Evolutionary conservation across 495 filamentous ascomycete species (phyloP), one percentile per base, ranked within the genome.

Genomic region (Penicillium salamii): DNA sequence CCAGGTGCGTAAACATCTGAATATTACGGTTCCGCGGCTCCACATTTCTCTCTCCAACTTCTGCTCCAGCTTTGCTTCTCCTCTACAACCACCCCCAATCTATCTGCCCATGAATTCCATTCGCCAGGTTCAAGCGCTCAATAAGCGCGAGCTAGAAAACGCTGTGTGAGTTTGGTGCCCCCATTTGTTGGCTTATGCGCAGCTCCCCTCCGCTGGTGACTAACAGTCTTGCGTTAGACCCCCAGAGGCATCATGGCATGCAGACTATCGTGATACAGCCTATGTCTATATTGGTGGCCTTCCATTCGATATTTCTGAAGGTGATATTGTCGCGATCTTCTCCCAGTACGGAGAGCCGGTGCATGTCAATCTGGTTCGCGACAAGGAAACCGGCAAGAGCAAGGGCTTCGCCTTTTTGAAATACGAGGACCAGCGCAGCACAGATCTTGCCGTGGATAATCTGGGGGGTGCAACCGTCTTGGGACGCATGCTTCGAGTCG

Each of bases 381-480:
- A 98, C 75, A 93, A 95, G 63, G 93, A 97, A 61, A 91, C 91
- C 0, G 95, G 93, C 21, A 95, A 95, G 66, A 92, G 87, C 53
- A 85, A 85, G 46, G 93, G 93, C 1, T 99, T 97, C 55, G 89
- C 85, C 1, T 99, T 91, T 75, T 78, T 98, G 43, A 98, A 98
- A 67, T 98, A 97, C 68, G 93, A 98, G 63, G 93, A 98, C 68
- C 93, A 98, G 78, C 83, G 95, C 50, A 96, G 90, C 65, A 92
- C 88, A 33, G 91, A 96, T 68, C 74, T 98, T 28, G 93, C 93
- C 2, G 93, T 98, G 2, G 93, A 98, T 69, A 98, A 98, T 64
- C 69, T 98, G 5, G 87, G 90, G 36, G 93, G 93, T 13, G 84
- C 91, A 19, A 85, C 80, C 21, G 85, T 98, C 14, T 76, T 89